A percentile compares a stretch with the other conserved stretches of the same genome.
These are phyloP conservation scores for Thalassiosira mediterranea DNA, from an alignment of 352 stramenopile species.

Conservation along the genomic window DNA sequence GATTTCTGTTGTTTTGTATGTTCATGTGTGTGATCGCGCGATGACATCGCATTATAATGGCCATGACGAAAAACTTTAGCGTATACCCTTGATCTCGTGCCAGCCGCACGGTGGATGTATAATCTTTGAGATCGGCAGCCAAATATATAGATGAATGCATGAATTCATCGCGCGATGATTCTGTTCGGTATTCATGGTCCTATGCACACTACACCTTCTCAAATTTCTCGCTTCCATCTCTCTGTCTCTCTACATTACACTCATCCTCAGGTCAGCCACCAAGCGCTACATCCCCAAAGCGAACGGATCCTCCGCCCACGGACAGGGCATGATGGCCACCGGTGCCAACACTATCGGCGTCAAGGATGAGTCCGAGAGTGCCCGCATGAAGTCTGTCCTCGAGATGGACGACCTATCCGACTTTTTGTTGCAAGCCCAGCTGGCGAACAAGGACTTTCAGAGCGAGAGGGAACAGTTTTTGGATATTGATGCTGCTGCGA, in stretches of 20 bases:
- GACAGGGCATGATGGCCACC: slow-evolving; percentile 76
- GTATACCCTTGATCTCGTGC: slow-evolving; percentile 61
- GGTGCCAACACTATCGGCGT: slow-evolving; percentile 66
- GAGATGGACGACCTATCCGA: slow-evolving; percentile 82
- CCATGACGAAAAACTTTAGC: slow-evolving; percentile 76
- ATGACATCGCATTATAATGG: no score
- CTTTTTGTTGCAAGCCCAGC: slow-evolving; percentile 81
- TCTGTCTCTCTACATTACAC: no score
- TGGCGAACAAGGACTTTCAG: slow-evolving; percentile 80
- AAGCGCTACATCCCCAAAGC: slow-evolving; percentile 63
- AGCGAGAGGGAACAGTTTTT: slow-evolving; percentile 76
- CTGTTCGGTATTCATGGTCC: slow-evolving; percentile 1
- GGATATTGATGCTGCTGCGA: slow-evolving; percentile 64
- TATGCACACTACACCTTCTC: background rate
- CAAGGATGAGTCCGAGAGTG: slow-evolving; percentile 30
- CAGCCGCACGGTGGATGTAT: slow-evolving; percentile 64
- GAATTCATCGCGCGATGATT: no score
- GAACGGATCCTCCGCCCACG: slow-evolving; percentile 59
- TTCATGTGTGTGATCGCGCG: background rate
- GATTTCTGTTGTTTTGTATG: background rate
- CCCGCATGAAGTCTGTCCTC: slow-evolving; percentile 72
- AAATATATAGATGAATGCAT: no score
- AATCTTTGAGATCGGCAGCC: slow-evolving; percentile 86
- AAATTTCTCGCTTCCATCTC: background rate
- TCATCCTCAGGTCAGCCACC: background rate